A percentile compares a stretch with the other conserved stretches of the same genome.
phyloP scores from a whole-genome alignment of 768 basidiomycete genomes.

The Xanthoconium stramineum region DNA sequence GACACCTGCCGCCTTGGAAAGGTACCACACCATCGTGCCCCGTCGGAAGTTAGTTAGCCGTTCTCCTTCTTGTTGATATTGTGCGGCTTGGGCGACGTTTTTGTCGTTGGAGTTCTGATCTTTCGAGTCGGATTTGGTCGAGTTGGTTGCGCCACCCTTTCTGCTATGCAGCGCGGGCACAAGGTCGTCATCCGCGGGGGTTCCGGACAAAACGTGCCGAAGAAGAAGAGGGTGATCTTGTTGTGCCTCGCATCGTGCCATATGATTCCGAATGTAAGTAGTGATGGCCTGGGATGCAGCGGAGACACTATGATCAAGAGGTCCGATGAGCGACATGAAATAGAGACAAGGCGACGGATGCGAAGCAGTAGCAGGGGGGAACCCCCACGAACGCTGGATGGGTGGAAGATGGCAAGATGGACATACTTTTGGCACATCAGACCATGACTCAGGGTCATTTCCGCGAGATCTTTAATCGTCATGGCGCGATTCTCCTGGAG shows the following conservation, averaged over 20 bases:
- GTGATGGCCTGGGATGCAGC: constrained; percentile 82
- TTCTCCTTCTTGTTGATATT: constrained; percentile 18
- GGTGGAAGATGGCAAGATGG: constrained; percentile 7
- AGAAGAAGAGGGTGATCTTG: constrained; percentile 74
- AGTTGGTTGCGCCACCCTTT: constrained; percentile 60
- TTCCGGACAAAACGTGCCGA: constrained; percentile 70
- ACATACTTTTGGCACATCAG: constrained; percentile 75
- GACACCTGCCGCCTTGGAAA: constrained; percentile 69
- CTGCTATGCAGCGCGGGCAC: constrained; percentile 67
- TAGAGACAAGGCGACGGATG: constrained; percentile 7
- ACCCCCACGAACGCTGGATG: constrained; percentile 11
- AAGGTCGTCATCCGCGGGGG: constrained; percentile 68
- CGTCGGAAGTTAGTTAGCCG: constrained; percentile 71
- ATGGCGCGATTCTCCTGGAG: constrained; percentile 73
- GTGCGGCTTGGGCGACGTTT: not conserved
- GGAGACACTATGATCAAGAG: constrained; percentile 48
- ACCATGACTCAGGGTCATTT: constrained; percentile 61
- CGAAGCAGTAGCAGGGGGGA: constrained; percentile 1
- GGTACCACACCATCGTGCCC: constrained; percentile 80
- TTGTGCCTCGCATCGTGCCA: constrained; percentile 65
- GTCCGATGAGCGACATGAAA: constrained; percentile 13
- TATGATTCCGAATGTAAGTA: constrained; percentile 74
- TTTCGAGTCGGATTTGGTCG: constrained; percentile 24
- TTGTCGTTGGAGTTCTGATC: constrained; percentile 29
- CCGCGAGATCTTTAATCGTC: constrained; percentile 84